These are phyloP conservation scores for Colletotrichum sp. DNA, from an alignment of 2,329 filamentous ascomycete species.

Conservation along the genomic window DNA sequence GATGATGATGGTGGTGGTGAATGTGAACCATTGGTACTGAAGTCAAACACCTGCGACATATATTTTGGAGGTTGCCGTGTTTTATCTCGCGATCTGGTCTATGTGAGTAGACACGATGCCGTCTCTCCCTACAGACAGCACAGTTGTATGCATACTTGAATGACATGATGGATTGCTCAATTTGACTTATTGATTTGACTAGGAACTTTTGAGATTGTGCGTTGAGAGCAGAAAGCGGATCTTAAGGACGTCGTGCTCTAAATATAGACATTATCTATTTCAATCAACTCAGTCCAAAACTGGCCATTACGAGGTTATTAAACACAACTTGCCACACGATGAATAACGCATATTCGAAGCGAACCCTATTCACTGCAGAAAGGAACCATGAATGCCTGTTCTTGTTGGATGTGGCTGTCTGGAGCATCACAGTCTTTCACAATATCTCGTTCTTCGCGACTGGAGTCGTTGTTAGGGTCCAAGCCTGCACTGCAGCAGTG, in stretches of 20 bases:
- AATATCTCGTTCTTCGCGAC: neutral
- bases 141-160: neutral
- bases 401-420: neutral
- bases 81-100: neutral
- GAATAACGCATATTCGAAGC: neutral
- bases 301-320: neutral
- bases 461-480: neutral
- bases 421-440: neutral
- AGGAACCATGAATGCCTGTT: neutral
- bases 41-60: neutral
- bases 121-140: neutral
- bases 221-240: neutral
- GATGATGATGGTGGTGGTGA: neutral
- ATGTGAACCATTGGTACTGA: neutral
- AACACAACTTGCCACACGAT: neutral
- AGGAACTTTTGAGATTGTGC: neutral
- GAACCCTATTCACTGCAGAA: neutral
- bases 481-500: neutral
- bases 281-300: neutral
- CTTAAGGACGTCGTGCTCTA: neutral
- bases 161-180: neutral
- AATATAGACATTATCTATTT: neutral
- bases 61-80: neutral
- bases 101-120: neutral
- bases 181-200: neutral